Percentiles rank a stretch among this genome's conserved stretches.
Evolutionary conservation across 768 basidiomycete species (phyloP).

Genomic region (Russula virescens): DNA sequence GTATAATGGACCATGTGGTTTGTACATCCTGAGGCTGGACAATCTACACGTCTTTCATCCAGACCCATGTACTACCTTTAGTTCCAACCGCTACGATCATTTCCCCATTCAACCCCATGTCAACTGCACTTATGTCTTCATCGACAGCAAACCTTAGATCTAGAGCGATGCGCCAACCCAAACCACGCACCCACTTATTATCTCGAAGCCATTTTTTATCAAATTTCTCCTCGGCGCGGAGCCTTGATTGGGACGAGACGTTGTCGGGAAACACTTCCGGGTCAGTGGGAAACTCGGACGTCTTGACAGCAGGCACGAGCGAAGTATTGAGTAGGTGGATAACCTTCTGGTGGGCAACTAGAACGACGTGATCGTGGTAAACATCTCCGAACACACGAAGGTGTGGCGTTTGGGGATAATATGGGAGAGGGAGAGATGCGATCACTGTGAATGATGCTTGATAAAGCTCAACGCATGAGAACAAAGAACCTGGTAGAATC

Average conservation of each 20-base stretch:
- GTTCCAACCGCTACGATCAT: slow-evolving; percentile 17
- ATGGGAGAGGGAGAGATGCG: slow-evolving; percentile 43
- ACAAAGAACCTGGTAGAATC: neutral
- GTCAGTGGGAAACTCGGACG: slow-evolving; percentile 2
- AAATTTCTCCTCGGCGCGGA: slow-evolving; percentile 1
- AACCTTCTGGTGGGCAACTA: slow-evolving; percentile 27
- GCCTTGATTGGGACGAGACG: neutral
- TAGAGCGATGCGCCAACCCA: slow-evolving; percentile 14
- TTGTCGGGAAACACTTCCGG: neutral
- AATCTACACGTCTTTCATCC: slow-evolving; percentile 7
- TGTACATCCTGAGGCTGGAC: no score
- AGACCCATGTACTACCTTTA: slow-evolving; percentile 19
- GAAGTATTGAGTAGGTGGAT: slow-evolving; percentile 17
- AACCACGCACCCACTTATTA: slow-evolving; percentile 1
- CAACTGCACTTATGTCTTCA: slow-evolving; percentile 13
- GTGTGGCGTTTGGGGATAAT: slow-evolving; percentile 32
- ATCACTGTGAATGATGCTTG: slow-evolving; percentile 64
- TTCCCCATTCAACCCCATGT: slow-evolving; percentile 16
- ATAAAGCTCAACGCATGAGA: neutral
- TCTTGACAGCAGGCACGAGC: slow-evolving; percentile 3
- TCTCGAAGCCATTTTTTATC: slow-evolving; percentile 1
- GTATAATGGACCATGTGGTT: neutral
- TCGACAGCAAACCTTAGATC: neutral
- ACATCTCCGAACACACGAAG: slow-evolving; percentile 37
- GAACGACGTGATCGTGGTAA: slow-evolving; percentile 47